Conservation (phyloP, 139 green algal species). For the Trebouxia sp. region DNA sequence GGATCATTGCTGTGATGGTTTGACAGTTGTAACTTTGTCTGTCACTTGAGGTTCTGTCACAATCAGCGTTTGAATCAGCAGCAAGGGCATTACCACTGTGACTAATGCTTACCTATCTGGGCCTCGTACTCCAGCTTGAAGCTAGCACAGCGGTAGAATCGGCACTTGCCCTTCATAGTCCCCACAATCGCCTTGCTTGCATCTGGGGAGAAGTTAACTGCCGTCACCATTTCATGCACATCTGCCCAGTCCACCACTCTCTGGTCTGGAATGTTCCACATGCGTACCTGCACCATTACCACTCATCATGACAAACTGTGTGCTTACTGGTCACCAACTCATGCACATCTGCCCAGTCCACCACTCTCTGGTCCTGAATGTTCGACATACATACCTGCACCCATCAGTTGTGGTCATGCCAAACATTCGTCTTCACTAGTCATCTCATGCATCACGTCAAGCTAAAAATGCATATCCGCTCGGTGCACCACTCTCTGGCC, state of each 20-base stretch:
- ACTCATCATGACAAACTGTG: no score
- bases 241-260: conserved; percentile 74
- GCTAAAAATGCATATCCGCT: conserved; percentile 78
- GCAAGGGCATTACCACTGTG: no score
- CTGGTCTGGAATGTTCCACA: conserved; percentile 88
- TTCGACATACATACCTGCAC: no score
- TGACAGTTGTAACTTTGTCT: no score
- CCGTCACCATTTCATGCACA: conserved; percentile 92
- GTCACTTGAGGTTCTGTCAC: no score
- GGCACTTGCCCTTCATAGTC: conserved; percentile 73
- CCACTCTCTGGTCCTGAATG: no score
- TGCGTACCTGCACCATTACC: conserved; percentile 70
- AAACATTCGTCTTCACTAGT: no score
- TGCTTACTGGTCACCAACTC: conserved; percentile 97
- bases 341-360: conserved; percentile 74
- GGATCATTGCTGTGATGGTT: no score
- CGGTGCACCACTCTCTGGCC: conserved; percentile 72
- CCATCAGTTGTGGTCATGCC: no score
- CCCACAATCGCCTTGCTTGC: conserved; percentile 66
- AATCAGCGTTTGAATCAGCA: no score
- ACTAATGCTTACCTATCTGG: conserved; percentile 59
- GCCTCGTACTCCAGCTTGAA: conserved; percentile 79
- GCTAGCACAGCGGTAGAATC: conserved; percentile 62
- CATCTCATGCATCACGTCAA: no score
- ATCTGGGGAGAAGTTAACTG: conserved; percentile 66